Evolutionary conservation across 2,329 filamentous ascomycete genomes (phyloP), one percentile per base, ranked within the genome.

Genomic region (Blastomyces parvus): DNA sequence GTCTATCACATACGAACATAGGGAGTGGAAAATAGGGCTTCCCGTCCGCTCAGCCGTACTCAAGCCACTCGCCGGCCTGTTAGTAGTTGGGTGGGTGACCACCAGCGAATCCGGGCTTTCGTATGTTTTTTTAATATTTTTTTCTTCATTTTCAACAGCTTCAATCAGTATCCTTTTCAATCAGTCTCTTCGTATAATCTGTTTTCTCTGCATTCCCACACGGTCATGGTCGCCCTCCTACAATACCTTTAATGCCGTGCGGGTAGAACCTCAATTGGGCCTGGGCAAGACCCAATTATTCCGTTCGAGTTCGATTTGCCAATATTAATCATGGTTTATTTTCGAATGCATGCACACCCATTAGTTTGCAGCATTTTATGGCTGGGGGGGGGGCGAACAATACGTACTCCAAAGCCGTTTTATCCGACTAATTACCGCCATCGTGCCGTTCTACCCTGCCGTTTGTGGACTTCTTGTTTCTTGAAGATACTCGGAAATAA

Each of bases 1-100:
- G 33, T 36, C 44, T 42, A 68, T 62, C 57, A 75, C 74, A 76
- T 76, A 74, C 74, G 74, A 75, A 73, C 74, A 76, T 65, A 76
- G 74, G 74, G 72, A 75, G 73, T 75, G 74, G 73, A 76, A 68
- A 74, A 76, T 72, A 76, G 74, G 73, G 74, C 73, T 76, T 76
- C 73, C 73, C 73, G 73, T 75, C 73, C 74, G 74, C 74, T 76
- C 74, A 76, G 74, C 74, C 74, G 71, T 76, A 75, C 74, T 76
- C 74, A 76, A 76, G 74, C 74, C 73, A 74, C 73, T 74, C 72
- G 74, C 74, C 74, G 74, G 73, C 69, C 67, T 70, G 74, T 75
- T 77, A 76, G 74, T 44, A 44, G 40, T 44, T 19, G 17, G 17
- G 19, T n/a, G 17, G 17, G 17, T n/a, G 4, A 33, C 30, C 30